phyloP scores from a whole-genome alignment of 1,139 yeast species.

The Diutina catenulata region DNA sequence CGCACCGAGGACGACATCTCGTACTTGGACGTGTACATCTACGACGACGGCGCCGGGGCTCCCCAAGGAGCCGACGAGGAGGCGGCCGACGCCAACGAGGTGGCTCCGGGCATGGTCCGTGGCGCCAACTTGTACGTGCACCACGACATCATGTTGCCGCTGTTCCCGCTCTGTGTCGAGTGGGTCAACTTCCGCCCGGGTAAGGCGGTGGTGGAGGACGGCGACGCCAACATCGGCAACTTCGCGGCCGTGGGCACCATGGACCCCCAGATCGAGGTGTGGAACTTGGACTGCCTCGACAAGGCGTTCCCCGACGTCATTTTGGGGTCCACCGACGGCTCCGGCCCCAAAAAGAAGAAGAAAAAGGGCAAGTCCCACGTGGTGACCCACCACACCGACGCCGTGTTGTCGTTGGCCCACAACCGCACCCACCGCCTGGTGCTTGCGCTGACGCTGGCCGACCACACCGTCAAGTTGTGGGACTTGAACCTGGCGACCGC shows the following conservation, averaged over 20 bases:
- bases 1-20: slow-evolving; percentile 96
- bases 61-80: slow-evolving; percentile 50
- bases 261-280: slow-evolving; percentile 93
- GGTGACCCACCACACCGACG: slow-evolving; percentile 83
- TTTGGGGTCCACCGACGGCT: slow-evolving; percentile 63
- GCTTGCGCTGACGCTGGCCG: slow-evolving; percentile 92
- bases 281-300: slow-evolving; percentile 90
- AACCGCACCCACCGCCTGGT: slow-evolving; percentile 75
- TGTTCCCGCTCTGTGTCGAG: slow-evolving; percentile 93
- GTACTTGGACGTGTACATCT: slow-evolving; percentile 82
- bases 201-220: slow-evolving; percentile 11
- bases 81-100: slow-evolving; percentile 50
- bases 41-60: slow-evolving; percentile 88
- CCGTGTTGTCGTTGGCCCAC: slow-evolving; percentile 78
- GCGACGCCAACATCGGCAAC: slow-evolving; percentile 51
- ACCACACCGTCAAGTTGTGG: slow-evolving; percentile 90
- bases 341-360: slow-evolving; percentile 41
- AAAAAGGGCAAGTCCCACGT: slow-evolving; percentile 38
- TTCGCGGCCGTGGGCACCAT: slow-evolving; percentile 95
- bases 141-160: slow-evolving; percentile 93
- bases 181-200: slow-evolving; percentile 77
- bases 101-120: slow-evolving; percentile 58
- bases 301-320: slow-evolving; percentile 92
- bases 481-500: slow-evolving; percentile 68
- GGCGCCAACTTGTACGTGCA: slow-evolving; percentile 79